phyloP scores from a whole-genome alignment of 2,329 filamentous ascomycete genomes.

The Trichothecium roseum region DNA sequence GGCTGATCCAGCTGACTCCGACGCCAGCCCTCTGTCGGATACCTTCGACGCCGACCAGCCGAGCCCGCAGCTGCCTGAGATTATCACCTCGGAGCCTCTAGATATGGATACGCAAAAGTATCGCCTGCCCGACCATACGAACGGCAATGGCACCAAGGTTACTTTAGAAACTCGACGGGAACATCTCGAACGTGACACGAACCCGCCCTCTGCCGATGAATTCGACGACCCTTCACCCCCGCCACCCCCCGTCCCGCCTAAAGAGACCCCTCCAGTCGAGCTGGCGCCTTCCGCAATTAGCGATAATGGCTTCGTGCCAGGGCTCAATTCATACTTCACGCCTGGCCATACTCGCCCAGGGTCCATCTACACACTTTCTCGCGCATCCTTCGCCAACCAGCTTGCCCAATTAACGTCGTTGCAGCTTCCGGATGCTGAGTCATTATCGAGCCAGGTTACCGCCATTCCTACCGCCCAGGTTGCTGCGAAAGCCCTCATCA shows the following conservation, averaged over 20 bases:
- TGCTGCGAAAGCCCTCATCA: slow-evolving; percentile 74
- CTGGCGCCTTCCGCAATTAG: slow-evolving; percentile 15
- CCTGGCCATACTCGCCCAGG: slow-evolving; percentile 59
- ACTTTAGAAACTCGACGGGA: slow-evolving; percentile 46
- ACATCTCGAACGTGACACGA: slow-evolving; percentile 41
- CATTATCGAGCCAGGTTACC: slow-evolving; percentile 72
- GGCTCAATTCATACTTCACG: slow-evolving; percentile 54
- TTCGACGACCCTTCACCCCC: slow-evolving; percentile 18
- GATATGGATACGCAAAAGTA: slow-evolving; percentile 68
- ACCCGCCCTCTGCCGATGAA: slow-evolving; percentile 25
- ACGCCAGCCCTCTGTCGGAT: too few relatives aligned
- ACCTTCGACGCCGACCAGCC: not conserved
- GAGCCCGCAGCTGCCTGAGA: slow-evolving; percentile 37
- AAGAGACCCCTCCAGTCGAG: slow-evolving; percentile 26
- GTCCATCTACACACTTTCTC: slow-evolving; percentile 88
- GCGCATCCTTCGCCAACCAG: slow-evolving; percentile 87
- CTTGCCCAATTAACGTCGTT: slow-evolving; percentile 86
- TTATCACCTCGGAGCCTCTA: slow-evolving; percentile 35
- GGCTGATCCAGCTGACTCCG: too few relatives aligned
- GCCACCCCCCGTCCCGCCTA: slow-evolving; percentile 23
- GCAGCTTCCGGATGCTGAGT: slow-evolving; percentile 74
- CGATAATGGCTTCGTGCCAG: slow-evolving; percentile 34
- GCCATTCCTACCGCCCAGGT: slow-evolving; percentile 75
- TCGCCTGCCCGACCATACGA: slow-evolving; percentile 58
- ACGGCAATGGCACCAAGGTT: slow-evolving; percentile 57